Conservation (phyloP, 495 filamentous ascomycete genomes). For the Aspergillus cristatus region DNA sequence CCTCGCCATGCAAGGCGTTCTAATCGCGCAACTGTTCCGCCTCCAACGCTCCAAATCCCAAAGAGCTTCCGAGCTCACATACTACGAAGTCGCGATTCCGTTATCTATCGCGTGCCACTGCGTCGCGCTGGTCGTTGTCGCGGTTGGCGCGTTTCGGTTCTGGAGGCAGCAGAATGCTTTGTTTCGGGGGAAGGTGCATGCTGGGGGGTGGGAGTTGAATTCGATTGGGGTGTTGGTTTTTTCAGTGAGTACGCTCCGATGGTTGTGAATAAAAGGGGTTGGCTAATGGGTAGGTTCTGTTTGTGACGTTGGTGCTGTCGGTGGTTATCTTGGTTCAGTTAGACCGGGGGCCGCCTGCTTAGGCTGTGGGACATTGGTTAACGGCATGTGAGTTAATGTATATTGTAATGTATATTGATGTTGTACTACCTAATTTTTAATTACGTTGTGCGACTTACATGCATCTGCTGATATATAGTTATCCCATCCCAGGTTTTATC, state of each 20-base stretch:
- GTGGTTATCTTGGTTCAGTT: slow-evolving; percentile 23
- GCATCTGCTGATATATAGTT: no score
- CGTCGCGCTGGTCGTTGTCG: slow-evolving; percentile 45
- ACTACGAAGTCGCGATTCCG: slow-evolving; percentile 56
- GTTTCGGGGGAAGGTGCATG: slow-evolving; percentile 51
- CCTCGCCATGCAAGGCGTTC: slow-evolving; percentile 56
- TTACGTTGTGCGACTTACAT: no score
- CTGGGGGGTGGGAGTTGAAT: slow-evolving; percentile 62
- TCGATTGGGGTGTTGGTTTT: slow-evolving; percentile 40
- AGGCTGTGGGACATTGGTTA: no score
- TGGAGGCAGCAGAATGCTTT: slow-evolving; percentile 63
- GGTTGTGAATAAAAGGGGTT: no score
- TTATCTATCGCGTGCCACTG: slow-evolving; percentile 49
- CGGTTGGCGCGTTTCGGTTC: slow-evolving; percentile 54
- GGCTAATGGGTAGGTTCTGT: slow-evolving; percentile 4
- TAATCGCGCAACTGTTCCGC: slow-evolving; percentile 61
- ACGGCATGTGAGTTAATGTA: no score
- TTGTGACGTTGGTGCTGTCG: slow-evolving; percentile 21
- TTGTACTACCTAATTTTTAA: no score
- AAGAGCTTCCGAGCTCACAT: slow-evolving; percentile 36
- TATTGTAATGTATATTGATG: no score
- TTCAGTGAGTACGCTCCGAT: slow-evolving; percentile 37
- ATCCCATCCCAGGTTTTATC: background rate
- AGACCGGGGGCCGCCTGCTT: background rate
- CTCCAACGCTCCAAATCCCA: slow-evolving; percentile 43